Evolutionary conservation across 495 filamentous ascomycete genomes (phyloP), one percentile per base, ranked within the genome.

Genomic region (Hypoxylon subgilvum): DNA sequence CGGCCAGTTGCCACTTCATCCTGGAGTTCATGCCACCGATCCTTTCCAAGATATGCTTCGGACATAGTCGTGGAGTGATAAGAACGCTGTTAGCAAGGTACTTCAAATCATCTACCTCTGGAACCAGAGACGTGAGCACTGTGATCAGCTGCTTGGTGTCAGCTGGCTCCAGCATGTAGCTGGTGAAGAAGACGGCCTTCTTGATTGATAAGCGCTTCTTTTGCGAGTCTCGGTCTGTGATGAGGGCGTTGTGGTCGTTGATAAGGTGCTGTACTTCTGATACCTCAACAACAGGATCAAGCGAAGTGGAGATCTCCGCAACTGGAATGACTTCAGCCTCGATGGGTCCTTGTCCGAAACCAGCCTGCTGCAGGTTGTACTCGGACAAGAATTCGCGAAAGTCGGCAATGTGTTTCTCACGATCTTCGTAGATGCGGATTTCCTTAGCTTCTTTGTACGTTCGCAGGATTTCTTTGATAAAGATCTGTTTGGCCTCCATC

Each of bases 151-250:
- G 81, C 52, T 86, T 80, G 3, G 88, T 87, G 64, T 90, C 88
- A 22, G 80, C 67, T 36, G 82, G 76, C 18, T 82, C 79, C 67
- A 98, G 85, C 59, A 96, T 79, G 73, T 97, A 97, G 31, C 90
- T 92, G n/a, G 93, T 96, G 77, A 90, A 97, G 76, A 93, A 90
- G 41, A 96, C 86, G 9, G 85, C 88, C 56, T 90, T 90, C 70
- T 87, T 92, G 69, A 98, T 91, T 44, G 83, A 74, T 36, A 92
- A 67, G 63, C 78, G 79, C 32, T 74, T 67, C 31, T 48, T 63
- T 34, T 71, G 70, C 8, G 25, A 25, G 32, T 61, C 59, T 27
- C 73, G 58, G 21, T 62, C 63, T 13, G 55, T 44, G 39, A 87
- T 66, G 13, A 76, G 63, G 1, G 69, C 55, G 65, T 97, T 97